Base-by-base conservation (phyloP, 805 yeast genomes). In the Lipomyces sp. region DNA sequence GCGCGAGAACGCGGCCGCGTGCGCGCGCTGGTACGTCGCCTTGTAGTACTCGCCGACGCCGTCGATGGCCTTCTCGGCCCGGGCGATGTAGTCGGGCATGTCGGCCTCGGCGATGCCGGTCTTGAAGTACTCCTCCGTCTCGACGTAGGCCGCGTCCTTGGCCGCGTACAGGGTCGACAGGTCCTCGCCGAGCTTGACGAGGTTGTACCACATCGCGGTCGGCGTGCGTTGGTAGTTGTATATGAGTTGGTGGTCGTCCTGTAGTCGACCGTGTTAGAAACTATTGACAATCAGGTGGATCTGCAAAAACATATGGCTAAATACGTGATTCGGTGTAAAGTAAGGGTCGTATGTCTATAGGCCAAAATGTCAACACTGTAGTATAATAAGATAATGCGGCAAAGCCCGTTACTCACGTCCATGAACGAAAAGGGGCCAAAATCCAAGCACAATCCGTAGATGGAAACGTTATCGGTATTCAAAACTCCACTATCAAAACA, bases 391-490 rank as follows among this genome's bases (percentile, higher is more conserved):
- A 4, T 7, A 23, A 4, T 19, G 28, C 33, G n/a, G n/a, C 43
- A 34, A 2, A 4, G n/a, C 34, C 14, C 16, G n/a, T 8, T 8
- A 39, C 52, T 6, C 28, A 51, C 52, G 38, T 57, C 61, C 61
- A 57, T 57, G 41, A 57, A 57, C 31, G 95, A 86, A 70, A 86
- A 93, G 0, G 98, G 98, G 2, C 98, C 98, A 67, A 84, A 93
- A 68, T 91, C 98, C 68, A 93, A 78, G 0, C 95, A 79, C 10
- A 89, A 71, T 0, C 98, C 98, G 39, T 84, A 63, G n/a, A 91
- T 75, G 0, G 96, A 86, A 0, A 96, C 87, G 64, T 91, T 91
- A 64, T 91, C 98, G 0, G 98, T 90, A 66, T 91, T 91, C 49
- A 93, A 71, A 3, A 93, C 98, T 13, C 98, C 98, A 63, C 55